Base-by-base conservation (phyloP, 768 basidiomycete species). In the Tylopilus sp. region DNA sequence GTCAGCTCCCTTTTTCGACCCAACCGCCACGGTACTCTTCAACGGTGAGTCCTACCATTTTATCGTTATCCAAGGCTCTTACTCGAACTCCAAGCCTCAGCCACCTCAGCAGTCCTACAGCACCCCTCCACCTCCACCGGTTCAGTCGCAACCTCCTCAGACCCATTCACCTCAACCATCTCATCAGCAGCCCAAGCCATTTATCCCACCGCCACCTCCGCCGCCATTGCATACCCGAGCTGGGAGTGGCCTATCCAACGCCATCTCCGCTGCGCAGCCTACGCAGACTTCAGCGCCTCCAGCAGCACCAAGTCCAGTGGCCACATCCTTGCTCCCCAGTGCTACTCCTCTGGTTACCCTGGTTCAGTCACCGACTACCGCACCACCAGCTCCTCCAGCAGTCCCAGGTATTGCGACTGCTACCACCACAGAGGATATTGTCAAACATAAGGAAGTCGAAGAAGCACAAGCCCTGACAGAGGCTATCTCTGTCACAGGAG, bases 361-460 rank as follows among this genome's bases (percentile, higher is more conserved):
- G 25, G 18, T 26, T 39, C 60, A 51, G 50, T 52, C 52, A 50
- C 39, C 55, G 28, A 39, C 23, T n/a, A 59, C 62, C 18, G 60
- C 66, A 15, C 61, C 69, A 15, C 21, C 51, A 12, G 54, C 54
- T 6, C 51, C 65, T 5, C 58, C 50, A 26, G 47, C 53, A 39
- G 28, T n/a, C 7, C n/a, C 21, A 30, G 35, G 28, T 23, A 36
- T 18, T 17, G 17, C 21, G 23, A 21, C 30, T 33, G 22, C 10
- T 44, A 4, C 26, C 26, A 63, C 63, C 39, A 68, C 71, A 43
- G 68, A 63, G 35, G 64, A 28, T 41, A 72, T 68, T 28, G 66
- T 65, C 9, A 70, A 73, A 10, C 75, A 76, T 42, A 73, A 74
- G 47, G 63, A 64, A 30, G 76, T 71, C 61, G 78, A 52, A 74